A percentile compares a stretch with the other conserved stretches of the same genome.
These are phyloP conservation scores for Golovinomyces cichoracearum DNA, from an alignment of 2,329 filamentous ascomycete species.

Conservation along the genomic window DNA sequence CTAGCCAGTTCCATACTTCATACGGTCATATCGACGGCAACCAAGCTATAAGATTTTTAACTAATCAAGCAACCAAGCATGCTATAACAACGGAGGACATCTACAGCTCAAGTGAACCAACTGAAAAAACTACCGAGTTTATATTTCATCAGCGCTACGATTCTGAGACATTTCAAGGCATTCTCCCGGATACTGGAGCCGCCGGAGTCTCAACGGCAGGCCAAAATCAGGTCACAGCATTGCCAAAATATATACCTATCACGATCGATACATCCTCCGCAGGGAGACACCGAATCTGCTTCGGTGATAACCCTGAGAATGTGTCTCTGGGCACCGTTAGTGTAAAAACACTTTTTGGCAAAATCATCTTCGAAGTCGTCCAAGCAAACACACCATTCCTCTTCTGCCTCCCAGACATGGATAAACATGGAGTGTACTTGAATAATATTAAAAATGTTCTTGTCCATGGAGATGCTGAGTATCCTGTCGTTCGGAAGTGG, in stretches of 20 bases:
- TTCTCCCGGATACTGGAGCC: neutral
- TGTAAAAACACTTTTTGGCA: neutral
- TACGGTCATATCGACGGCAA: neutral
- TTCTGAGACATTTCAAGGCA: neutral
- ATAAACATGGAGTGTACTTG: neutral
- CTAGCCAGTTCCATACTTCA: slow-evolving; percentile 4
- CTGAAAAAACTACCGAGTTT: neutral
- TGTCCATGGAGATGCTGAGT: neutral
- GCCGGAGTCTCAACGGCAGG: neutral
- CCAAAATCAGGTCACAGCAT: neutral
- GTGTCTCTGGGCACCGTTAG: neutral
- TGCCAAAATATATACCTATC: neutral
- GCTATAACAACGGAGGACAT: neutral
- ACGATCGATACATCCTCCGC: neutral
- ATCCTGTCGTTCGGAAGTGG: neutral
- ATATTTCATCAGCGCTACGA: neutral
- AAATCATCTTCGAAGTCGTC: neutral
- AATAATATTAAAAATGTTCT: neutral
- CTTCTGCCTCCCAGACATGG: neutral
- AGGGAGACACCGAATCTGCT: neutral
- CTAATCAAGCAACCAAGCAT: neutral
- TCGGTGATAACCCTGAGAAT: neutral
- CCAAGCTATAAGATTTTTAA: neutral
- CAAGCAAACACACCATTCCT: neutral
- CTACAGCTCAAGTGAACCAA: neutral